Conservation (phyloP, 441 rosid genomes). For the Mallotus repandus region DNA sequence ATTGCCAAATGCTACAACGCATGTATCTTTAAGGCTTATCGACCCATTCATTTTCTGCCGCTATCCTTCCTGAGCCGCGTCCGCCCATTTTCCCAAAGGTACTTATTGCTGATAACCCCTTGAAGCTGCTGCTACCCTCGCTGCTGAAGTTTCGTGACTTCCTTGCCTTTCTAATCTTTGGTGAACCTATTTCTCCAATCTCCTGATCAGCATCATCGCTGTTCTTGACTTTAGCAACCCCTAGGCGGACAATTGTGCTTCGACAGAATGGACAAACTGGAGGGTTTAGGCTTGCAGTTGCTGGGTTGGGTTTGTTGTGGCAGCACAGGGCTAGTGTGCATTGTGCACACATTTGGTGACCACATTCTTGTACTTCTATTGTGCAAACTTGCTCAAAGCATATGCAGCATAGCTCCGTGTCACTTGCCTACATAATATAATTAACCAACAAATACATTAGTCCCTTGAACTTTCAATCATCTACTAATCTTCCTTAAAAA, state of each 20-base stretch:
- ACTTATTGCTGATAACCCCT: slow-evolving; percentile 64
- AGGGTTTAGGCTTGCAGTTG: slow-evolving; percentile 67
- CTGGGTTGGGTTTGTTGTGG: slow-evolving; percentile 96
- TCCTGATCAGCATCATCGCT: slow-evolving; percentile 48
- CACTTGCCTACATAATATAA: slow-evolving; percentile 59
- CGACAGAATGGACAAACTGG: slow-evolving; percentile 98
- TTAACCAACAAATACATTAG: not conserved
- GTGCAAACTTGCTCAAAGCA: slow-evolving; percentile 95
- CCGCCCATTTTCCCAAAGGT: slow-evolving; percentile 75
- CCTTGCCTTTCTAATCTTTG: slow-evolving; percentile 65
- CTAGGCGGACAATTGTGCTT: slow-evolving; percentile 62
- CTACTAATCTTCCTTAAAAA: not conserved
- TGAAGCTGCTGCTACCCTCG: slow-evolving; percentile 97
- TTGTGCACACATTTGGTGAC: slow-evolving; percentile 97
- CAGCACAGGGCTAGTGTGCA: slow-evolving; percentile 93
- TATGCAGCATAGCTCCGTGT: slow-evolving; percentile 82
- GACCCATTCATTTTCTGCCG: slow-evolving; percentile 62
- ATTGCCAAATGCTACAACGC: slow-evolving; percentile 23
- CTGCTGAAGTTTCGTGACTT: slow-evolving; percentile 64
- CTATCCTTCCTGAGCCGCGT: slow-evolving; percentile 77
- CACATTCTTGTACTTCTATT: slow-evolving; percentile 84
- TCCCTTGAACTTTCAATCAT: not conserved
- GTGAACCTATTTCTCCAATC: slow-evolving; percentile 53
- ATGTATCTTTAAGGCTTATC: slow-evolving; percentile 43
- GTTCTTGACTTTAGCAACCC: slow-evolving; percentile 54